A percentile compares a stretch with the other conserved stretches of the same genome.
These are phyloP conservation scores for Collybiopsis confluens DNA, from an alignment of 768 basidiomycete species.

Conservation along the genomic window DNA sequence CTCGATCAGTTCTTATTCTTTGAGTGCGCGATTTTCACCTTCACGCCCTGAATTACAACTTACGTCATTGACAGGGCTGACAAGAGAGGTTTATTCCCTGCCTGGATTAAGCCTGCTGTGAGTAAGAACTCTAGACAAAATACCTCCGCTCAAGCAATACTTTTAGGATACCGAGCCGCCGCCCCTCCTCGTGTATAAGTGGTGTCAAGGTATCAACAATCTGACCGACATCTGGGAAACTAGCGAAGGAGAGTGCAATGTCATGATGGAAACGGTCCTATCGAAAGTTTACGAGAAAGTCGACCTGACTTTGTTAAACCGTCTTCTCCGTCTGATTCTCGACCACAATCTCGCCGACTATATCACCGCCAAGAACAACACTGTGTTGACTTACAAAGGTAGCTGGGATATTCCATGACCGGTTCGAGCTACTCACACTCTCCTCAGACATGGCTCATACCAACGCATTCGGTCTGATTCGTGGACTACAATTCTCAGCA, in stretches of 20 bases:
- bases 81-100: slow-evolving; percentile 95
- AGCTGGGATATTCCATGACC: slow-evolving; percentile 2
- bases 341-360: slow-evolving; percentile 99
- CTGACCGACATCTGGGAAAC: slow-evolving; percentile 99
- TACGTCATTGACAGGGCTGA: slow-evolving; percentile 55
- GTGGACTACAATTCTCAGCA: slow-evolving; percentile 96
- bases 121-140: slow-evolving; percentile 12
- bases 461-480: slow-evolving; percentile 94
- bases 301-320: slow-evolving; percentile 92
- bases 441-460: slow-evolving; percentile 87
- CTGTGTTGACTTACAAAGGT: slow-evolving; percentile 87
- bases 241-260: slow-evolving; percentile 94
- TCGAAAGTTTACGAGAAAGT: slow-evolving; percentile 99
- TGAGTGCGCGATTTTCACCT: slow-evolving; percentile 44
- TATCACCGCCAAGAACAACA: slow-evolving; percentile 99
- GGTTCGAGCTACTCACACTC: neutral
- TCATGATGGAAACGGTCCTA: slow-evolving; percentile 97
- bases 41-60: neutral
- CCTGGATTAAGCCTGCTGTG: slow-evolving; percentile 96
- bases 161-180: slow-evolving; percentile 87
- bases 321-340: slow-evolving; percentile 90
- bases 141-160: slow-evolving; percentile 3
- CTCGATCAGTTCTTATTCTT: slow-evolving; percentile 99
- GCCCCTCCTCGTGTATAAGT: slow-evolving; percentile 96
- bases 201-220: slow-evolving; percentile 99